Evolutionary conservation across 768 basidiomycete genomes (phyloP).

Genomic region (Rubroboletus pulcherrimus): DNA sequence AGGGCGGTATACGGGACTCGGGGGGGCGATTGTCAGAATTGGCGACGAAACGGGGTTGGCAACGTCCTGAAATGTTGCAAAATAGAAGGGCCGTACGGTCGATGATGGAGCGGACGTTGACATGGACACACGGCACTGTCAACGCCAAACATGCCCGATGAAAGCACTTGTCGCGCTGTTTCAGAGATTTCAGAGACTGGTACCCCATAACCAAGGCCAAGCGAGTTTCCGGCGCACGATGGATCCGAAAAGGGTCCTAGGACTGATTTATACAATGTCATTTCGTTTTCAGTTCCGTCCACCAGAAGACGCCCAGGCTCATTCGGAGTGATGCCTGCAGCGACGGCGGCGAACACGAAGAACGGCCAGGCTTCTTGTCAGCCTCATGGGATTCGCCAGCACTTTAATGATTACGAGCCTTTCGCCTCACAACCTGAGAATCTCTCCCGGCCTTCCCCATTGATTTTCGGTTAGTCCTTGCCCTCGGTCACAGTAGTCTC

Average conservation of each 20-base stretch:
- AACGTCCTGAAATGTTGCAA: background rate
- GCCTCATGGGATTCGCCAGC: slow-evolving; percentile 20
- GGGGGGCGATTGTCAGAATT: background rate
- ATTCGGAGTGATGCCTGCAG: too few species aligned
- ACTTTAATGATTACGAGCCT: background rate
- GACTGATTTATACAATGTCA: background rate
- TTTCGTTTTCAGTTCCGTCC: background rate
- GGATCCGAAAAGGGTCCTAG: too few species aligned
- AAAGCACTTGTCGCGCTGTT: too few species aligned
- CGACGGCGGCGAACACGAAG: slow-evolving; percentile 4
- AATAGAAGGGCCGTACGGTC: background rate
- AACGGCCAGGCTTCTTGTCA: background rate
- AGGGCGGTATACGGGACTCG: background rate
- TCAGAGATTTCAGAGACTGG: background rate
- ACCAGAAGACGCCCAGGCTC: background rate
- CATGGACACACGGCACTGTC: background rate
- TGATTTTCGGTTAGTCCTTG: slow-evolving; percentile 6
- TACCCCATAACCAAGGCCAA: too few species aligned
- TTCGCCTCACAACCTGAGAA: background rate
- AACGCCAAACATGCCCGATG: background rate
- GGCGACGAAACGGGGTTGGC: background rate
- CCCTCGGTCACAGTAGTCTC: slow-evolving; percentile 8
- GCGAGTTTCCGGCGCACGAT: too few species aligned
- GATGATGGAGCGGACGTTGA: background rate
- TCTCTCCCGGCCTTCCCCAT: background rate